These are phyloP conservation scores for Periconia sp. DNA, from an alignment of 2,329 filamentous ascomycete genomes.

Conservation along the genomic window DNA sequence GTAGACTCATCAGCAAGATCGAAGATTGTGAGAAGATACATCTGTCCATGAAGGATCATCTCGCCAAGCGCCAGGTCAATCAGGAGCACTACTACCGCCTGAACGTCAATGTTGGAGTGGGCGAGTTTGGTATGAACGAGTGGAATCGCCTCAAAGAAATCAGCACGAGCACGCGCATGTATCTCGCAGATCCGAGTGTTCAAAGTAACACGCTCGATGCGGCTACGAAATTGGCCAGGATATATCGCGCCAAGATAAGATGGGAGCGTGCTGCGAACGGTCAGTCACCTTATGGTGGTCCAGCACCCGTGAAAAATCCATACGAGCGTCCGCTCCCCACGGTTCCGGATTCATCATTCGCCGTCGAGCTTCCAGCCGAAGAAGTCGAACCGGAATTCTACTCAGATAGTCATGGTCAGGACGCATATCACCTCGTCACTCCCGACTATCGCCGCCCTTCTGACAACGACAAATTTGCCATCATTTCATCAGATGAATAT, in stretches of 20 bases:
- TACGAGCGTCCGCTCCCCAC: conserved; percentile 41
- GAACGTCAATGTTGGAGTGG: conserved; percentile 96
- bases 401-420: conserved; percentile 26
- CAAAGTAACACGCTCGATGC: conserved; percentile 79
- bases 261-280: conserved; percentile 59
- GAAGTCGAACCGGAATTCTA: conserved; percentile 50
- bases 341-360: conserved; percentile 51
- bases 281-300: conserved; percentile 34
- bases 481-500: conserved; percentile 64
- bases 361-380: conserved; percentile 66
- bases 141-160: conserved; percentile 95
- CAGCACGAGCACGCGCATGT: conserved; percentile 86
- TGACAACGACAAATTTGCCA: conserved; percentile 59
- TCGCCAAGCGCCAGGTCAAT: conserved; percentile 79
- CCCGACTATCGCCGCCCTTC: conserved; percentile 31
- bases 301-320: conserved; percentile 29
- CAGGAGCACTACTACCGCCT: conserved; percentile 91
- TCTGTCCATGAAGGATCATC: conserved; percentile 81
- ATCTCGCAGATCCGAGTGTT: conserved; percentile 75
- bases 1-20: conserved; percentile 86
- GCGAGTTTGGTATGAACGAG: conserved; percentile 98
- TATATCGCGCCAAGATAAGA: conserved; percentile 76
- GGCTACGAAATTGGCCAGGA: conserved; percentile 81
- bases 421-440: conserved; percentile 46
- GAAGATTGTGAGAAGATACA: conserved; percentile 94